Evolutionary conservation across 108 stramenopile species (phyloP), one percentile per base, ranked within the genome.

Genomic region (Nitzschia sp.): DNA sequence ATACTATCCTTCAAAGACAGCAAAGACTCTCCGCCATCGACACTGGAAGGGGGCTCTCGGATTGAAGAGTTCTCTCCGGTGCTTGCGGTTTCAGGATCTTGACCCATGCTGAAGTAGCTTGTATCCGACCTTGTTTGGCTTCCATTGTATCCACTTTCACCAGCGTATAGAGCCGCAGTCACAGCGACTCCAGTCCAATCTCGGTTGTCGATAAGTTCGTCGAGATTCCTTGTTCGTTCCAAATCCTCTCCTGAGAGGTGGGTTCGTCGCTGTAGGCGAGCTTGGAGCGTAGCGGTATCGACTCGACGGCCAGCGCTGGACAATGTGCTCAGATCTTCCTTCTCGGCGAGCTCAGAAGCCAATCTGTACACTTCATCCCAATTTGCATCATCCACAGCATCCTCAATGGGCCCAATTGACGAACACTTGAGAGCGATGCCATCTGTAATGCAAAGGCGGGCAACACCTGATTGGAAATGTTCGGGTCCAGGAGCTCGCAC

Each of bases 101-200:
- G 61, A 39, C 61, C 43, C 17, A 44, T 44, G 22, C 61, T 22
- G 37, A 62, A 62, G 43, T 43, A 20, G 22, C 43, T 62, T 46
- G 20, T 3, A 10, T 24, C 21, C 15, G 61, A 46, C 8, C 10
- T 17, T 3, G 8, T 14, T 40, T 22, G n/a, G n/a, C 43, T 14
- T 20, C 40, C 52, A 29, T 52, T 1, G 22, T 52, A 48, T 37
- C 65, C 73, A 24, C 74, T 75, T 41, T 75, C 74, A 11, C 67
- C 74, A 15, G 67, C 74, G 25, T 75, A 75, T 5, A 75, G 48
- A 6, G 74, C 67, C 20, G 74, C 67, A 37, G 74, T 75, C 7
- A 75, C 74, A 12, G 74, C 74, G 34, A 75, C 60, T 9, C 74
- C 67, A 8, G 74, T 75, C 74, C 74, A 75, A 42, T 75, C 74